A percentile compares a stretch with the other conserved stretches of the same genome.
Evolutionary conservation across 768 basidiomycete genomes (phyloP).

Genomic region (Flagelloscypha sp.): DNA sequence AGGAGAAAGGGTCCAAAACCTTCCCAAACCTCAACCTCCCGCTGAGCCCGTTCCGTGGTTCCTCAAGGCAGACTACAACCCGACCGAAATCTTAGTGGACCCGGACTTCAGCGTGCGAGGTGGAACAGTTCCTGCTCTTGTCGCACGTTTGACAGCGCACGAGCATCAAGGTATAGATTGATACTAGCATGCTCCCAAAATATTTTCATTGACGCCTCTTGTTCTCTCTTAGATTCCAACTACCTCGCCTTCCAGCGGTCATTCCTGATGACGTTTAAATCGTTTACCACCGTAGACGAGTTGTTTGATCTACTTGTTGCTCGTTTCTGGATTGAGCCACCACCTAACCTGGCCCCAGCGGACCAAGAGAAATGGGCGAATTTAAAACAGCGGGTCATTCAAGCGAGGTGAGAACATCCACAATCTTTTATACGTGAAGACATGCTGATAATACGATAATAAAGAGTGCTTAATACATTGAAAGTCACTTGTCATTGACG

Average conservation of each 20-base stretch:
- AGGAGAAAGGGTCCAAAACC: slow-evolving; percentile 38
- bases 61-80: slow-evolving; percentile 70
- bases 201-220: slow-evolving; percentile 5
- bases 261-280: slow-evolving; percentile 95
- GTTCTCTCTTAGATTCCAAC: slow-evolving; percentile 47
- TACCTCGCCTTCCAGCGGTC: slow-evolving; percentile 85
- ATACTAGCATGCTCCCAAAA: neutral
- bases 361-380: slow-evolving; percentile 76
- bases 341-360: slow-evolving; percentile 47
- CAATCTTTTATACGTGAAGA: slow-evolving; percentile 1
- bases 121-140: slow-evolving; percentile 77
- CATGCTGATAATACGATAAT: slow-evolving; percentile 5
- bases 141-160: slow-evolving; percentile 87
- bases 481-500: slow-evolving; percentile 83
- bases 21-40: slow-evolving; percentile 26
- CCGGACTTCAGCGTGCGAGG: slow-evolving; percentile 78
- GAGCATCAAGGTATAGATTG: slow-evolving; percentile 67
- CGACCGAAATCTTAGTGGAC: slow-evolving; percentile 77
- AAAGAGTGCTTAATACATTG: slow-evolving; percentile 82
- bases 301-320: slow-evolving; percentile 74
- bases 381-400: slow-evolving; percentile 80
- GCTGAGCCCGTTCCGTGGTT: slow-evolving; percentile 65
- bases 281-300: slow-evolving; percentile 79
- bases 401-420: slow-evolving; percentile 58
- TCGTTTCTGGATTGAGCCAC: slow-evolving; percentile 74